A percentile compares a stretch with the other conserved stretches of the same genome.
phyloP scores from a whole-genome alignment of 495 filamentous ascomycete species.

The Barbatosphaeria neglecta region DNA sequence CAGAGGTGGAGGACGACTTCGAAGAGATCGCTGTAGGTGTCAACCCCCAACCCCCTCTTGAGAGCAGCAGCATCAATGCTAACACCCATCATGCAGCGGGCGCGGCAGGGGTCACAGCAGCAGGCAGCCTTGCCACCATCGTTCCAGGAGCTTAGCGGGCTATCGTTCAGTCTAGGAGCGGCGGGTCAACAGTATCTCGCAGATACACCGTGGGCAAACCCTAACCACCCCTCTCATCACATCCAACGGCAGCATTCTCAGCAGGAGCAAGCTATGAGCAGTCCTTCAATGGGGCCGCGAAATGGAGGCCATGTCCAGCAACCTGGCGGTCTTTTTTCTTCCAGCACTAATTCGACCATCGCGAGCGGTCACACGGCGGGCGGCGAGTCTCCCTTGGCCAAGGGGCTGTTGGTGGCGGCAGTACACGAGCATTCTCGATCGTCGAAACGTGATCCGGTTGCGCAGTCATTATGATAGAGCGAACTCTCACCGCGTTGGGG shows the following conservation, averaged over 20 bases:
- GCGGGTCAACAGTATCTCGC: constrained; percentile 77
- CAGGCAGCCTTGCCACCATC: not conserved
- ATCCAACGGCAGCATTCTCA: constrained; percentile 27
- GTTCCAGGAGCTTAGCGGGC: constrained; percentile 31
- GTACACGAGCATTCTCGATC: constrained; percentile 9
- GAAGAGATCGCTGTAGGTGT: constrained; percentile 76
- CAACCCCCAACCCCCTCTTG: not conserved
- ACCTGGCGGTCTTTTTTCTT: constrained; percentile 10
- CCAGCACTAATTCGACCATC: constrained; percentile 10
- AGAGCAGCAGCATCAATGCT: constrained; percentile 6
- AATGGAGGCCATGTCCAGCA: constrained; percentile 16
- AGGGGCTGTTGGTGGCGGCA: constrained; percentile 6
- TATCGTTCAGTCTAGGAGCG: constrained; percentile 28
- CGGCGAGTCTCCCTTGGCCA: constrained; percentile 15
- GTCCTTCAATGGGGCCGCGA: not conserved
- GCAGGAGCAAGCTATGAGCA: constrained; percentile 9
- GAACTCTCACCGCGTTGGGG: not conserved
- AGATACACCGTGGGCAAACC: constrained; percentile 78
- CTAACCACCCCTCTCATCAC: constrained; percentile 66
- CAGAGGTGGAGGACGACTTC: constrained; percentile 75
- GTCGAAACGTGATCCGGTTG: constrained; percentile 13
- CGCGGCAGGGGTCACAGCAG: constrained; percentile 10
- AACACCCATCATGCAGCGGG: constrained; percentile 14
- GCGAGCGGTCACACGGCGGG: not conserved
- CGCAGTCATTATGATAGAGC: constrained; percentile 11